phyloP scores from a whole-genome alignment of 2,329 filamentous ascomycete genomes.

The Clathrospora elynae region DNA sequence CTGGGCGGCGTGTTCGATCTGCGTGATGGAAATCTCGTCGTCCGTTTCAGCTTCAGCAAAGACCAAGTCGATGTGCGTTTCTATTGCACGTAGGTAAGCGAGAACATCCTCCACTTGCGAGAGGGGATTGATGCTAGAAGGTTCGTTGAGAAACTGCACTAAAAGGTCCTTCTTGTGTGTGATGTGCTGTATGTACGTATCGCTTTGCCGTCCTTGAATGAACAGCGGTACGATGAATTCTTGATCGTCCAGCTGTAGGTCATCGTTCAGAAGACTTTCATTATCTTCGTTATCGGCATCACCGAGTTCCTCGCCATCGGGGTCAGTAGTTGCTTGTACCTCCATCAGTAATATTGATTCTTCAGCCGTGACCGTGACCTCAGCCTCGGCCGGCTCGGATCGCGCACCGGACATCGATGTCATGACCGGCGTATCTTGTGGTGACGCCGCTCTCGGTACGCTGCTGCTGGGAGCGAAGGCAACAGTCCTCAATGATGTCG shows the following conservation, averaged over 20 bases:
- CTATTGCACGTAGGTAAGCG: constrained; percentile 30
- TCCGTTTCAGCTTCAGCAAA: constrained; percentile 28
- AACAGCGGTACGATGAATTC: constrained; percentile 44
- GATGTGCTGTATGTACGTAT: constrained; percentile 29
- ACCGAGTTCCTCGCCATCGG: constrained; percentile 26
- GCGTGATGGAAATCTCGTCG: constrained; percentile 16
- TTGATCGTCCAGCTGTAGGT: constrained; percentile 33
- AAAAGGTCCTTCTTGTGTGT: constrained; percentile 26
- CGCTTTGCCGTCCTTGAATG: constrained; percentile 39
- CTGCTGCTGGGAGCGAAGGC: constrained; percentile 25
- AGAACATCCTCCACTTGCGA: constrained; percentile 26
- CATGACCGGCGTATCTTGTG: constrained; percentile 5
- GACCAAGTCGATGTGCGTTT: constrained; percentile 42
- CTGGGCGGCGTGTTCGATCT: constrained; percentile 26
- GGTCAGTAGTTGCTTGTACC: not conserved
- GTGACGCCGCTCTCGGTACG: constrained; percentile 5
- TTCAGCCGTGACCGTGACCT: constrained; percentile 4
- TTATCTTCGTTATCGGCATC: constrained; percentile 28
- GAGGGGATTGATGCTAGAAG: constrained; percentile 17
- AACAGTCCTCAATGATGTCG: constrained; percentile 37
- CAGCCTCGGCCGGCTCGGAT: constrained; percentile 9
- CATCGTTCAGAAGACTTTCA: constrained; percentile 34
- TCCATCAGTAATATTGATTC: not conserved
- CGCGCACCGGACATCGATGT: not conserved
- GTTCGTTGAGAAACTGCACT: constrained; percentile 21